Conservation (phyloP, 2,329 filamentous ascomycete genomes). For the Chaetomiaceae sp. region DNA sequence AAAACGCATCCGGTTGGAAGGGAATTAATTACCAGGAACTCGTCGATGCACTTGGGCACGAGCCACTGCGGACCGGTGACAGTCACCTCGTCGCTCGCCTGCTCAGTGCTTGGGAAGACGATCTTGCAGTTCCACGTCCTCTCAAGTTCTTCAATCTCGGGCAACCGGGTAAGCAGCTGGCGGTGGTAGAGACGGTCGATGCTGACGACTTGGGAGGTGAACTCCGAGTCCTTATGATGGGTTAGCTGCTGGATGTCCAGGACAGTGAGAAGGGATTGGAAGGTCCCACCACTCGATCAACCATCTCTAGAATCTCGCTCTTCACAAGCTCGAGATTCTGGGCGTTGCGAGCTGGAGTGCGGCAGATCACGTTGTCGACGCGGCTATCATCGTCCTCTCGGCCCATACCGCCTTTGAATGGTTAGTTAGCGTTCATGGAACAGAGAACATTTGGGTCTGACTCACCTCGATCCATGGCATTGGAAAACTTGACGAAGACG, state of each 20-base stretch:
- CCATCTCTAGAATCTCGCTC: slow-evolving; percentile 99
- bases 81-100: slow-evolving; percentile 92
- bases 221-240: slow-evolving; percentile 75
- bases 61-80: slow-evolving; percentile 98
- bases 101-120: slow-evolving; percentile 93
- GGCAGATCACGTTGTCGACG: slow-evolving; percentile 98
- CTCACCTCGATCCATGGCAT: slow-evolving; percentile 89
- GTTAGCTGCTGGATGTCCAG: neutral
- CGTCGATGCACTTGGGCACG: slow-evolving; percentile 93
- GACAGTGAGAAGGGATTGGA: slow-evolving; percentile 6
- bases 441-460: neutral
- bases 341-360: slow-evolving; percentile 92
- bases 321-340: slow-evolving; percentile 96
- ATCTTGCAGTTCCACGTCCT: slow-evolving; percentile 99
- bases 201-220: slow-evolving; percentile 87
- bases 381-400: slow-evolving; percentile 98
- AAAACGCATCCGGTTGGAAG: neutral
- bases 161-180: slow-evolving; percentile 81
- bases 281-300: slow-evolving; percentile 75
- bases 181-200: slow-evolving; percentile 95
- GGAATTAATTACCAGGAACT: slow-evolving; percentile 67
- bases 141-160: slow-evolving; percentile 89
- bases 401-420: slow-evolving; percentile 59
- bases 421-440: slow-evolving; percentile 22
- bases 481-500: slow-evolving; percentile 98